phyloP scores from a whole-genome alignment of 352 stramenopile genomes.

The Pythium myriotylum region DNA sequence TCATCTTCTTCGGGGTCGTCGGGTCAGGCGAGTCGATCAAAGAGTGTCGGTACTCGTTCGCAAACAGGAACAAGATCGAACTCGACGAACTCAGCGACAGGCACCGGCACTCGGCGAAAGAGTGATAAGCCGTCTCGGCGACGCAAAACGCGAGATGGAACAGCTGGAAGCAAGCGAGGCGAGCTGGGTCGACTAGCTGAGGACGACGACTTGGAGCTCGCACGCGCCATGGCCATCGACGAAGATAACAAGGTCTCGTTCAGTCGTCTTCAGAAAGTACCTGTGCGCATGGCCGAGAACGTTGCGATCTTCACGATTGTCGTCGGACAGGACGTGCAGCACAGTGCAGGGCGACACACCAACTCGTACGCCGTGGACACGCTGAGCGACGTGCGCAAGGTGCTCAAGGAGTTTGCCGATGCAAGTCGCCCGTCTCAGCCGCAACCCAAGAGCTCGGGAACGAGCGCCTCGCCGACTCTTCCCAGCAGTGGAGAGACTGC shows the following conservation, averaged over 20 bases:
- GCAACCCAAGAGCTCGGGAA: background rate
- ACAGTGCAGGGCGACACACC: slow-evolving; percentile 57
- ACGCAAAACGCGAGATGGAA: slow-evolving; percentile 8
- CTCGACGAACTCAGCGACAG: background rate
- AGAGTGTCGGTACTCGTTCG: slow-evolving; percentile 14
- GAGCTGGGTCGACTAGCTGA: slow-evolving; percentile 20
- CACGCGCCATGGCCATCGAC: slow-evolving; percentile 37
- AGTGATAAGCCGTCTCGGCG: slow-evolving; percentile 19
- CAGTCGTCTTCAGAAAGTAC: slow-evolving; percentile 75
- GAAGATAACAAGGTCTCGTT: slow-evolving; percentile 83
- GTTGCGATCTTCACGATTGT: slow-evolving; percentile 75
- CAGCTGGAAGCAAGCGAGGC: slow-evolving; percentile 3
- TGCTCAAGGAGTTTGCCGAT: slow-evolving; percentile 70
- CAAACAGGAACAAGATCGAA: background rate
- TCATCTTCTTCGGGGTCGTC: slow-evolving; percentile 15
- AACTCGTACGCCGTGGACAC: slow-evolving; percentile 70
- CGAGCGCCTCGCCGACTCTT: background rate
- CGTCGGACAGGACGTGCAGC: slow-evolving; percentile 64
- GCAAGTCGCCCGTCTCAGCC: slow-evolving; percentile 2
- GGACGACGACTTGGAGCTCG: slow-evolving; percentile 48
- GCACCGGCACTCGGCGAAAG: slow-evolving; percentile 9
- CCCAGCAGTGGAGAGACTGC: too few species aligned
- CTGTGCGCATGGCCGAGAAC: slow-evolving; percentile 62
- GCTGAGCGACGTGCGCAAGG: slow-evolving; percentile 64
- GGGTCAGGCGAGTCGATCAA: slow-evolving; percentile 19